phyloP scores from a whole-genome alignment of 345 rosid species.

The Limnanthes douglasii region DNA sequence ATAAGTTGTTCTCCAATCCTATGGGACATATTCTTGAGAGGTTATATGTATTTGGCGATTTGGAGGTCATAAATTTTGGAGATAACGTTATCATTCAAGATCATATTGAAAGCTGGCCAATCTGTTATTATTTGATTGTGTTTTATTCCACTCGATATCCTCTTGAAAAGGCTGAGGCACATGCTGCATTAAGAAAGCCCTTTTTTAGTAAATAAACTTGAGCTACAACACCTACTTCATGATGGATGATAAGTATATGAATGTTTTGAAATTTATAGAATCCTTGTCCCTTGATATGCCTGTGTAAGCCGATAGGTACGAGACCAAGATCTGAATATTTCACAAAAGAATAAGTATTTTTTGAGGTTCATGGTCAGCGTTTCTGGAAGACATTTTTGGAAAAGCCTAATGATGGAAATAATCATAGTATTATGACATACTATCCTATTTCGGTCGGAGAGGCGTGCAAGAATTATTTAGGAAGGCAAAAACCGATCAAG shows the following conservation, averaged over 20 bases:
- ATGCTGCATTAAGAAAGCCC: conserved; percentile 94
- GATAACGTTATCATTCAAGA: conserved; percentile 78
- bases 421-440: conserved; percentile 97
- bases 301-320: conserved; percentile 77
- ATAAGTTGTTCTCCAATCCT: conserved; percentile 80
- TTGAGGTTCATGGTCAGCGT: conserved; percentile 84
- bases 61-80: conserved; percentile 76
- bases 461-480: conserved; percentile 99
- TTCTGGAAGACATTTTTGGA: conserved; percentile 99
- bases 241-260: conserved; percentile 97
- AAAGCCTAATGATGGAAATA: conserved; percentile 92
- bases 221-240: conserved; percentile 89
- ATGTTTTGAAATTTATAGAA: conserved; percentile 85
- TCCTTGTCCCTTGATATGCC: conserved; percentile 96
- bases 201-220: conserved; percentile 80
- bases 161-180: conserved; percentile 52
- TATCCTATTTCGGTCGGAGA: conserved; percentile 99
- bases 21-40: conserved; percentile 80
- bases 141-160: conserved; percentile 91
- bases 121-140: conserved; percentile 93
- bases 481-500: conserved; percentile 95
- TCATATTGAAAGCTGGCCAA: conserved; percentile 90
- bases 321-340: conserved; percentile 72
- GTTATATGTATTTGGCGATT: conserved; percentile 81
- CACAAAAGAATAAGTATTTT: conserved; percentile 86